Base-by-base conservation (phyloP, 2,329 filamentous ascomycete genomes). In the Botrytis squamosa region DNA sequence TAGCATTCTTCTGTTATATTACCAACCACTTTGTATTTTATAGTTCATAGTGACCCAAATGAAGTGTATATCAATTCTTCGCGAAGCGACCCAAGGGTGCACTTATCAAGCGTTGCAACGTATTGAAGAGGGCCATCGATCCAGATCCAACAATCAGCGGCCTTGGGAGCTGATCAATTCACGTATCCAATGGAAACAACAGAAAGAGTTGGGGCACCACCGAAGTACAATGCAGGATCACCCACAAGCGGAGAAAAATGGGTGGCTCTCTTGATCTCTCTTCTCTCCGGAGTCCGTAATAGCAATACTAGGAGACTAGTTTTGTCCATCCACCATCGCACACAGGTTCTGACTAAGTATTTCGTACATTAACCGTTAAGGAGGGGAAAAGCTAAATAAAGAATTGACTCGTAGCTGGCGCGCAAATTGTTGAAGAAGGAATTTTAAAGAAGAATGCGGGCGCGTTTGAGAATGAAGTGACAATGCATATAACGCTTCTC, bases 281-380 rank as follows among this genome's bases (percentile, higher is more conserved):
- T 12, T 29, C 38, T 12, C 22, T 42, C 60, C 60, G 60, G 60
- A 42, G 38, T 64, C 60, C 38, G 38, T 64, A 64, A n/a, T 29
- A 42, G 38, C 4, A 42, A 44, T 42, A 29, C 14, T n/a, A 40
- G 36, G 42, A 12, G 20, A 38, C 40, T 44, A 65, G 63, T 22
- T 38, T 38, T 18, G 52, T 18, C 16, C 14, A 64, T 8, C 14
- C 52, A 9, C 16, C 52, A 57, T 44, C 60, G 44, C 7, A 66
- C 22, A 66, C 40, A 52, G 38, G 60, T 42, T n/a, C 38, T 67
- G n/a, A 67, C 60, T 42, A 64, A 64, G 60, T 64, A 44, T 64
- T 46, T 46, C n/a, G 33, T 55, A 55, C 44, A 52, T 57, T 18
- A 18, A 22, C 29, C 40, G 46, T 33, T 55, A n/a, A 67, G 33